phyloP scores from a whole-genome alignment of 148 eudicot species.

The Rhododendron williamsianum region DNA sequence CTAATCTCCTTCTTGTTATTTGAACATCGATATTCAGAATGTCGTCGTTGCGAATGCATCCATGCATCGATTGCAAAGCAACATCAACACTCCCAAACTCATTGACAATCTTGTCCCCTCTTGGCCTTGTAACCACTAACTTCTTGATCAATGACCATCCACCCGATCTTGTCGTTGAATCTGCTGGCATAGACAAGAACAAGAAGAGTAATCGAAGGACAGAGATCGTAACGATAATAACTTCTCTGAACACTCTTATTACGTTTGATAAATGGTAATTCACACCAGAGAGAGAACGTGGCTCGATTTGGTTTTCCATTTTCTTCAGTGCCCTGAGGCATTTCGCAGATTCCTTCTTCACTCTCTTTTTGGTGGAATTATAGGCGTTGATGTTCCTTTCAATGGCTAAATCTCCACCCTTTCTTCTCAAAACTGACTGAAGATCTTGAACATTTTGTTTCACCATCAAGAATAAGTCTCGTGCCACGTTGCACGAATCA shows the following conservation, averaged over 20 bases:
- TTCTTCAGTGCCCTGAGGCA: constrained; percentile 23
- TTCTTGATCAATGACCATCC: constrained; percentile 33
- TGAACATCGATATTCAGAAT: constrained; percentile 7
- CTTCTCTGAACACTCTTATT: constrained; percentile 23
- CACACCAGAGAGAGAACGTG: background rate
- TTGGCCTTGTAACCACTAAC: constrained; percentile 13
- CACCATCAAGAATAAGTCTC: constrained; percentile 29
- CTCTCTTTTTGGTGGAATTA: constrained; percentile 14
- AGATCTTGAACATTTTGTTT: constrained; percentile 42
- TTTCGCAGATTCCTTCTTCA: constrained; percentile 26
- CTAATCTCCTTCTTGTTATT: constrained; percentile 17
- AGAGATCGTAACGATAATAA: constrained; percentile 13
- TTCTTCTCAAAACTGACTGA: constrained; percentile 44
- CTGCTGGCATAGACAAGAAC: constrained; percentile 13
- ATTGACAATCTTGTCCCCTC: constrained; percentile 7
- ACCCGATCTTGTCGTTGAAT: background rate
- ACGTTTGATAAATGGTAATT: constrained; percentile 11
- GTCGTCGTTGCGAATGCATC: background rate
- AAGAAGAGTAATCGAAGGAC: constrained; percentile 15
- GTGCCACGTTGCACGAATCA: constrained; percentile 32
- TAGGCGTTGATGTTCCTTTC: constrained; percentile 22
- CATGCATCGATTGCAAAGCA: constrained; percentile 6
- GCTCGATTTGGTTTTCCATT: constrained; percentile 15
- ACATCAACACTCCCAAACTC: constrained; percentile 26
- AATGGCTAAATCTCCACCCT: constrained; percentile 20